Base-by-base conservation (phyloP, 2,329 filamentous ascomycete species). In the Aspergillus pseudoviridinutans region DNA sequence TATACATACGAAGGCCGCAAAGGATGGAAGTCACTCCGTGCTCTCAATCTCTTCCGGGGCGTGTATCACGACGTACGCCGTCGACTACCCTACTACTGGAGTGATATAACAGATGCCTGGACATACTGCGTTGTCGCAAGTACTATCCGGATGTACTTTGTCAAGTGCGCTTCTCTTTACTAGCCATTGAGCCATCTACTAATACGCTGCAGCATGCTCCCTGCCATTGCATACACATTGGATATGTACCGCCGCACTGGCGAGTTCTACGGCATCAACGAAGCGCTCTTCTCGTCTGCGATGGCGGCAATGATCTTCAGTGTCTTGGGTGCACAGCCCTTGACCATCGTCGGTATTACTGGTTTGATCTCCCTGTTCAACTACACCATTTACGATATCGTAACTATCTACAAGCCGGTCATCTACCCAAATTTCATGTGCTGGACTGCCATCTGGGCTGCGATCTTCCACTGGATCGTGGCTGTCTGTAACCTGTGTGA, bases 351-450 rank as follows among this genome's bases (percentile, higher is more conserved):
- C 17, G 82, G 82, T 4, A 80, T 84, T 41, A 84, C 82, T 4
- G 82, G 83, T 58, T 67, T 82, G 27, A 82, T 82, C 41, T 79
- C 77, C 2, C 66, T 82, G 0, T 85, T 85, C 74, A 84, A 84
- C 65, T 84, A 83, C 63, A 85, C 82, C 25, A 83, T 84, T 59
- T 85, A 82, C 68, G 80, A 84, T 57, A 84, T 85, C 54, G 75
- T 83, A 49, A 69, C 68, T 27, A 72, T 72, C 12, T 78, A 84
- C 58, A 80, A 82, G 44, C 75, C 78, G 2, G 62, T 71, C 1
- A 71, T 83, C 5, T 84, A 84, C 64, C 78, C 80, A 0, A 75
- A 78, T 50, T 82, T 84, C 64, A 82, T 84, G 68, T 78, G 77
- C 3, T 84, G 82, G 82, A 78, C 80, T 0, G 79, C 76, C 1